Evolutionary conservation across 495 filamentous ascomycete genomes (phyloP).

Genomic region (Lentithecium fluviatile): DNA sequence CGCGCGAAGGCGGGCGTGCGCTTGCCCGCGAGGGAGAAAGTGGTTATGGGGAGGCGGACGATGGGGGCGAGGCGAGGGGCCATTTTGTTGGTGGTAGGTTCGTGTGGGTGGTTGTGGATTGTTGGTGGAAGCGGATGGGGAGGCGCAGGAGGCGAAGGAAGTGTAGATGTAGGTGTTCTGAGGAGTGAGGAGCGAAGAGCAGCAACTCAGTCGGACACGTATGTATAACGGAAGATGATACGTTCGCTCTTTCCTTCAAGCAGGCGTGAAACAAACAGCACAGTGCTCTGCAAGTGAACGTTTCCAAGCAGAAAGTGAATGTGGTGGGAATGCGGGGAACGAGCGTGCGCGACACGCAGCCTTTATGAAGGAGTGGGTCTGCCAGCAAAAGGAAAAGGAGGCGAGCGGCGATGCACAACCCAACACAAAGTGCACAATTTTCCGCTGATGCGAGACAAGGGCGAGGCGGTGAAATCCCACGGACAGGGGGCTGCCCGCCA

Average conservation of each 20-base stretch:
- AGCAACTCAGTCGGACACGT: no score
- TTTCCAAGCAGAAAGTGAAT: no score
- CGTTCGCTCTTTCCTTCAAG: no score
- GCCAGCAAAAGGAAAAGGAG: background rate
- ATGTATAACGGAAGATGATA: no score
- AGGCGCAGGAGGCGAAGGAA: background rate
- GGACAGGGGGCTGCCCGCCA: background rate
- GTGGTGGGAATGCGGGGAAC: background rate
- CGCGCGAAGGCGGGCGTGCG: slow-evolving; percentile 1
- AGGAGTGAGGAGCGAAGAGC: background rate
- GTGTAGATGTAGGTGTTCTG: no score
- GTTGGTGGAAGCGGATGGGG: background rate
- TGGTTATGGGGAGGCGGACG: slow-evolving; percentile 17
- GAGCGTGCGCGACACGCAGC: background rate
- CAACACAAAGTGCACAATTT: slow-evolving; percentile 1
- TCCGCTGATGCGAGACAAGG: background rate
- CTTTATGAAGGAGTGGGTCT: background rate
- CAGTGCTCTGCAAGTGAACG: no score
- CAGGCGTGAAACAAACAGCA: no score
- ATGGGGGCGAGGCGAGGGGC: slow-evolving; percentile 11
- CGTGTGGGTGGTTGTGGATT: background rate
- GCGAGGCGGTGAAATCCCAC: slow-evolving; percentile 11
- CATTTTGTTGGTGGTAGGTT: slow-evolving; percentile 5
- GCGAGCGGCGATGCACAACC: background rate
- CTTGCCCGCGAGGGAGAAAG: slow-evolving; percentile 2